Conservation (phyloP, 2,329 filamentous ascomycete genomes). For the Pleomassaria siparia region DNA sequence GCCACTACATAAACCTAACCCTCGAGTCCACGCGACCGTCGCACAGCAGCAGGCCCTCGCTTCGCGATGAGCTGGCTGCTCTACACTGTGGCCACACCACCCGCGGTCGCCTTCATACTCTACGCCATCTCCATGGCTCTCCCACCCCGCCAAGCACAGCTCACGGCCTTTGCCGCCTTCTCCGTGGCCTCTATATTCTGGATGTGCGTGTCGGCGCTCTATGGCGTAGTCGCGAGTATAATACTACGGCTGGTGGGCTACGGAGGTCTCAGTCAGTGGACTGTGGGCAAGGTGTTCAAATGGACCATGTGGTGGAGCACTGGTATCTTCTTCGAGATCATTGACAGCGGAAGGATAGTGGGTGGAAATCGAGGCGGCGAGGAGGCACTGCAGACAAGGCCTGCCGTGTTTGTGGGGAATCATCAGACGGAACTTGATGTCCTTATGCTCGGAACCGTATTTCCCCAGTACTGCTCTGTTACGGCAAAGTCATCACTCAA, state of each 20-base stretch:
- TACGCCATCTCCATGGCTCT: conserved; percentile 30
- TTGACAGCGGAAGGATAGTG: conserved; percentile 42
- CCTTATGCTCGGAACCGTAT: conserved; percentile 83
- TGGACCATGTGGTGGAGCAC: conserved; percentile 73
- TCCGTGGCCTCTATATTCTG: conserved; percentile 48
- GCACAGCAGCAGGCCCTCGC: not conserved
- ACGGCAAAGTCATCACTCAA: conserved; percentile 87
- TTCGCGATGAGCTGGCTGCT: conserved; percentile 36
- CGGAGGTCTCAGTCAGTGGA: conserved; percentile 81
- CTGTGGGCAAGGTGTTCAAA: conserved; percentile 76
- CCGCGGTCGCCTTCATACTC: conserved; percentile 32
- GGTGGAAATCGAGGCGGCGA: conserved; percentile 33
- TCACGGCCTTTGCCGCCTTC: conserved; percentile 67
- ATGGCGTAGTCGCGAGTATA: conserved; percentile 75
- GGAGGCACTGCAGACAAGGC: conserved; percentile 53
- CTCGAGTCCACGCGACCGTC: not conserved
- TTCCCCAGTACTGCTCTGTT: conserved; percentile 88
- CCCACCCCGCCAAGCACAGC: conserved; percentile 29
- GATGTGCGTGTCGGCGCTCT: conserved; percentile 55
- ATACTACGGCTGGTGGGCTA: conserved; percentile 70
- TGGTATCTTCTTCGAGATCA: conserved; percentile 74
- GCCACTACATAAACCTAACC: not conserved
- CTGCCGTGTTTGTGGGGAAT: conserved; percentile 89
- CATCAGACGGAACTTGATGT: conserved; percentile 96
- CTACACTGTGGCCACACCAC: conserved; percentile 30